Conservation (phyloP, 352 stramenopile species). For the Pythium apleroticum region DNA sequence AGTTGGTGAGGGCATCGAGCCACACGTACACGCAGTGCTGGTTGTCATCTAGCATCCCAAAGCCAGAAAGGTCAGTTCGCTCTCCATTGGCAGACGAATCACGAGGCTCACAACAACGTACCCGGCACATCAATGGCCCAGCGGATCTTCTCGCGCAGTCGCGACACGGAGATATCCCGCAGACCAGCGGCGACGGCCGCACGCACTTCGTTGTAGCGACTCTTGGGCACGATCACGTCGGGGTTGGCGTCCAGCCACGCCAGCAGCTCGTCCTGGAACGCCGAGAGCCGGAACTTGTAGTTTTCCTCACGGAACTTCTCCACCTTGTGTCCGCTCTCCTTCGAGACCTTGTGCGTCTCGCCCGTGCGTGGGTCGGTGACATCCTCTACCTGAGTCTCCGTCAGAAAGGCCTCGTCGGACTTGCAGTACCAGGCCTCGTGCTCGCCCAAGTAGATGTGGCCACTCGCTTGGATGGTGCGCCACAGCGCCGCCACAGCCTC, state of each 20-base stretch:
- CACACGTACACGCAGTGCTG: conserved; percentile 99
- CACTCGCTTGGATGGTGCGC: conserved; percentile 88
- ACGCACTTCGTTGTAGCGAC: conserved; percentile 90
- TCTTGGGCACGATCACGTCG: conserved; percentile 91
- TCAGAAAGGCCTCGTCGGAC: conserved; percentile 98
- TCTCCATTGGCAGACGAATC: background rate
- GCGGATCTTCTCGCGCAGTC: conserved; percentile 92
- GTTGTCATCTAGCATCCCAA: conserved; percentile 40
- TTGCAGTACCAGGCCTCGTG: conserved; percentile 99
- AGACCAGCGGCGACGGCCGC: conserved; percentile 90
- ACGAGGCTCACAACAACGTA: background rate
- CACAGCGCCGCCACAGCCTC: conserved; percentile 91
- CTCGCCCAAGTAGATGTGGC: conserved; percentile 96
- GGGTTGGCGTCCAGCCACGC: conserved; percentile 84
- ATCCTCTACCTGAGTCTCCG: conserved; percentile 95
- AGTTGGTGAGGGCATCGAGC: conserved; percentile 99
- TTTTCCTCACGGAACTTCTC: conserved; percentile 97
- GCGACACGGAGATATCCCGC: conserved; percentile 96
- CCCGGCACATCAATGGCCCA: conserved; percentile 96
- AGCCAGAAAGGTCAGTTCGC: background rate
- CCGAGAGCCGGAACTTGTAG: conserved; percentile 98
- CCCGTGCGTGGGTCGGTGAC: conserved; percentile 37
- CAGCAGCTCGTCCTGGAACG: conserved; percentile 93
- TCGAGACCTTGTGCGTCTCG: conserved; percentile 63
- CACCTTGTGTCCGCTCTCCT: conserved; percentile 91